These are phyloP conservation scores for Cydonia oblonga DNA, from an alignment of 331 rosid genomes.

Conservation along the genomic window DNA sequence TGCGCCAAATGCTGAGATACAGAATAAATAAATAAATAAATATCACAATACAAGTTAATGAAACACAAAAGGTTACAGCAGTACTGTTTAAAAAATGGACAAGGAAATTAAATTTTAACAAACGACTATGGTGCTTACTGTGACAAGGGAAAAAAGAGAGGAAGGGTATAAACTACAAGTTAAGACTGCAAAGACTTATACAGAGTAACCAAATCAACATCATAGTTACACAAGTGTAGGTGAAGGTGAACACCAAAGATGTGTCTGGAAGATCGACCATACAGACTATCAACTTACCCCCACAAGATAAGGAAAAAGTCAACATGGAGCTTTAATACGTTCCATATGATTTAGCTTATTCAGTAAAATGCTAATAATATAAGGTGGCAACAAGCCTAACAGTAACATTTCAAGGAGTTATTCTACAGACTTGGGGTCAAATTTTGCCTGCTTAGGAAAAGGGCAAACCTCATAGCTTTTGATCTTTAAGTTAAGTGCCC, in stretches of 20 bases:
- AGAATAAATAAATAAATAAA: slow-evolving; percentile 7
- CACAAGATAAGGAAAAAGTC: not conserved
- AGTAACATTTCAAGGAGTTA: not conserved
- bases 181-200: not conserved
- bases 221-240: not conserved
- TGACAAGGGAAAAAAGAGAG: not conserved
- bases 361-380: not conserved
- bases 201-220: not conserved
- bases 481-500: not conserved
- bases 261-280: not conserved
- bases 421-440: not conserved
- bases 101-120: not conserved
- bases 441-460: not conserved
- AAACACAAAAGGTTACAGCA: not conserved
- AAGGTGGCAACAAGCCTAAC: not conserved
- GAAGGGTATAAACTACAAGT: not conserved
- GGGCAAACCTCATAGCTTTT: not conserved
- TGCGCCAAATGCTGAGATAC: slow-evolving; percentile 70
- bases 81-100: not conserved
- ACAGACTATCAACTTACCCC: not conserved
- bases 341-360: not conserved
- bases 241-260: not conserved
- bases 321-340: not conserved
- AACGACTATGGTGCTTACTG: not conserved
- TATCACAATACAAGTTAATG: not conserved